These are phyloP conservation scores for Panaeolus cyanescens DNA, from an alignment of 768 basidiomycete species.

Conservation along the genomic window DNA sequence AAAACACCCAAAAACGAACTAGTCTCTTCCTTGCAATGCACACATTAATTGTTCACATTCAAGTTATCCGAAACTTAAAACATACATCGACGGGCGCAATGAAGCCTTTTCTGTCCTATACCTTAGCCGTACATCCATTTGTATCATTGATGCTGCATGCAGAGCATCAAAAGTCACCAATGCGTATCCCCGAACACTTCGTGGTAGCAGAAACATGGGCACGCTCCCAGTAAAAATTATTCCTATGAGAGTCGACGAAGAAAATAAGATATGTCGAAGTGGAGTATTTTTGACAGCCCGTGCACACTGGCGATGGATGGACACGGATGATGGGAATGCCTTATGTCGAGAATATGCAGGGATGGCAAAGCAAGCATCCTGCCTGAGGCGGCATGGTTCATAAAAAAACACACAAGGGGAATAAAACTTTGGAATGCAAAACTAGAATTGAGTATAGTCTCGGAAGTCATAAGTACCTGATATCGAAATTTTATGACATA, in stretches of 20 bases:
- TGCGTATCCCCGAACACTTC: neutral
- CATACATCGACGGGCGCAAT: neutral
- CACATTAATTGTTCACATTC: neutral
- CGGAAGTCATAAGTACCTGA: neutral
- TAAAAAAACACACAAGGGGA: neutral
- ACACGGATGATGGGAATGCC: neutral
- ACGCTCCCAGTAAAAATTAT: too few relatives aligned
- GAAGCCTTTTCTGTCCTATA: neutral
- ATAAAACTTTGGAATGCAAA: too few relatives aligned
- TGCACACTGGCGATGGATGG: neutral
- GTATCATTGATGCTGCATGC: neutral
- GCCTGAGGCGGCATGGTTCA: neutral
- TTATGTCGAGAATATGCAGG: neutral
- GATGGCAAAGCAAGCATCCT: neutral
- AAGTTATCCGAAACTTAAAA: neutral
- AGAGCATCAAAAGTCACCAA: neutral
- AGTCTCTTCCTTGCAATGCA: neutral
- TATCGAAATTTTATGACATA: neutral
- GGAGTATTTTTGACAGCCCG: neutral
- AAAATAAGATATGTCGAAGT: neutral
- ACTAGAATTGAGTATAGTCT: neutral
- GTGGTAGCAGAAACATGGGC: neutral
- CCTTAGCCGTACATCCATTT: neutral
- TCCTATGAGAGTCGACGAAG: neutral
- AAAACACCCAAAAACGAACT: neutral